phyloP scores from a whole-genome alignment of 192 early-diverging fungal genomes.

The Backusella tarrabulga region DNA sequence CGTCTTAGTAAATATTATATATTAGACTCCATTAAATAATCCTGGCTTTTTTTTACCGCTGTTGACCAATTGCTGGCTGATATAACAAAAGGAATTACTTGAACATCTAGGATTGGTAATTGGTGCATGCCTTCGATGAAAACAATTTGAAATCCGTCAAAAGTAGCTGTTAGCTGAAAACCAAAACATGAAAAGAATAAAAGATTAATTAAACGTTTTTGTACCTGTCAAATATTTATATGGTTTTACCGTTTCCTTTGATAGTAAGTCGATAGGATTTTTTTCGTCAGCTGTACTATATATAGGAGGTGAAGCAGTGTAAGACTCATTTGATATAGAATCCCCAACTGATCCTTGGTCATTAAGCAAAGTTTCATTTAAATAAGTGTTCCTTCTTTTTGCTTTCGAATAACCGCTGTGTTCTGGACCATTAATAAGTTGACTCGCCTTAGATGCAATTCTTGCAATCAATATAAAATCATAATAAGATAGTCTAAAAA shows the following conservation, averaged over 20 bases:
- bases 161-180: slow-evolving; percentile 21
- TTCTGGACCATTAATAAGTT: slow-evolving; percentile 28
- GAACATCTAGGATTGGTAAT: slow-evolving; percentile 73
- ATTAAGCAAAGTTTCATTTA: not conserved
- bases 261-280: slow-evolving; percentile 29
- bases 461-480: slow-evolving; percentile 67
- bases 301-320: not conserved
- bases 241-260: slow-evolving; percentile 28
- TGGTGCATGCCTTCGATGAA: slow-evolving; percentile 83
- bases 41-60: slow-evolving; percentile 23
- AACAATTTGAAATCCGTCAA: slow-evolving; percentile 62
- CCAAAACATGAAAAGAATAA: not conserved
- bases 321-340: not conserved
- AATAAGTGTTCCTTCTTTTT: not conserved
- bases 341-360: not conserved
- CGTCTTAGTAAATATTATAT: not conserved
- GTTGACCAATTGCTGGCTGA: slow-evolving; percentile 71
- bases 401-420: not conserved
- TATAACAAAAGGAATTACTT: slow-evolving; percentile 64
- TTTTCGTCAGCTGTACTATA: not conserved
- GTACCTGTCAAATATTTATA: not conserved
- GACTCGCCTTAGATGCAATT: slow-evolving; percentile 55
- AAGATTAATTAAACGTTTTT: not conserved
- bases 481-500: slow-evolving; percentile 69
- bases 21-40: not conserved